A percentile compares a stretch with the other conserved stretches of the same genome.
Evolutionary conservation across 176 grass and related monocot genomes (phyloP).

Genomic region (Lolium rigidum): DNA sequence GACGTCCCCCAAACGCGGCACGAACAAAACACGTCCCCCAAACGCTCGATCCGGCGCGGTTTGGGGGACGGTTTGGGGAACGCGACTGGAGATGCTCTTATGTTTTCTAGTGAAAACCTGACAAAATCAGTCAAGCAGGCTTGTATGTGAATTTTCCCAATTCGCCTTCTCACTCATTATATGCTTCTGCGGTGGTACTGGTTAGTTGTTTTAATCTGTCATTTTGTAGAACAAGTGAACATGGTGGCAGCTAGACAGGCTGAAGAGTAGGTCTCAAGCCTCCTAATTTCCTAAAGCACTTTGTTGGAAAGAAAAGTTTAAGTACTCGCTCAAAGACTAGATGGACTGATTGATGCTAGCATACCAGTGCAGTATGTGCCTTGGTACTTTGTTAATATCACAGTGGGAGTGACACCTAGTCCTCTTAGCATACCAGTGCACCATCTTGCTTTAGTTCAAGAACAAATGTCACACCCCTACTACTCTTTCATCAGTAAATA

Average conservation of each 20-base stretch:
- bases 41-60: no score
- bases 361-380: constrained; percentile 16
- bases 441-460: constrained; percentile 31
- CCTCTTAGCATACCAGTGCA: background rate
- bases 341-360: constrained; percentile 32
- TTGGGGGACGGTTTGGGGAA: no score
- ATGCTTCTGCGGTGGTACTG: background rate
- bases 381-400: constrained; percentile 35
- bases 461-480: background rate
- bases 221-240: background rate
- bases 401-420: constrained; percentile 44
- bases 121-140: background rate
- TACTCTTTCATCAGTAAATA: background rate
- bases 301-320: constrained; percentile 22
- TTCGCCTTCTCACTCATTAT: background rate
- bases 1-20: no score
- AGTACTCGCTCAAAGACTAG: constrained; percentile 16
- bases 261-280: constrained; percentile 45
- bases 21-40: no score
- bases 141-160: background rate
- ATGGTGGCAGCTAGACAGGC: background rate
- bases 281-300: constrained; percentile 13
- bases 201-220: background rate
- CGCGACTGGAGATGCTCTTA: no score
- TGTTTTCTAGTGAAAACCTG: background rate